A percentile compares a stretch with the other conserved stretches of the same genome.
Evolutionary conservation across 2,329 filamentous ascomycete genomes (phyloP).

Genomic region (Zymoseptoria brevis): DNA sequence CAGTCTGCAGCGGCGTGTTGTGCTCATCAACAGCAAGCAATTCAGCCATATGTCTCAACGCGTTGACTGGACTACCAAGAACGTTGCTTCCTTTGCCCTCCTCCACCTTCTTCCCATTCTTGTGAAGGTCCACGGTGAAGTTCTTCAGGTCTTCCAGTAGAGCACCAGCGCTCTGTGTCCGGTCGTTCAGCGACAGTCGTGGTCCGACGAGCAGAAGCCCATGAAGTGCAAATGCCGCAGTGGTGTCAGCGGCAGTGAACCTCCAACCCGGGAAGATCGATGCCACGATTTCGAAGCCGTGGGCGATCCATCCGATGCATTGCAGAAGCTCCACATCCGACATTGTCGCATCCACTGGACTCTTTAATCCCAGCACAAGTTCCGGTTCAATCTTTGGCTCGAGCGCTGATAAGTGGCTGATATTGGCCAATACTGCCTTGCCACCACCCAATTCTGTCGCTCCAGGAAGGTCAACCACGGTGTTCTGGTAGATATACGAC

Average conservation of each 20-base stretch:
- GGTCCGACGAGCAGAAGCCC: constrained; percentile 16
- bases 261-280: constrained; percentile 18
- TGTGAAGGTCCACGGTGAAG: constrained; percentile 12
- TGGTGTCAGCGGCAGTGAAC: constrained; percentile 17
- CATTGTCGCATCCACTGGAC: constrained; percentile 8
- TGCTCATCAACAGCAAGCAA: constrained; percentile 15
- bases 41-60: constrained; percentile 12
- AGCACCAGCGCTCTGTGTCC: constrained; percentile 1
- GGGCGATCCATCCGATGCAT: constrained; percentile 15
- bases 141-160: constrained; percentile 12
- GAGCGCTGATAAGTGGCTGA: constrained; percentile 14
- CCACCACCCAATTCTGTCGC: constrained; percentile 10
- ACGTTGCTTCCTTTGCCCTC: constrained; percentile 14
- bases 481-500: constrained; percentile 18
- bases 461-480: constrained; percentile 13
- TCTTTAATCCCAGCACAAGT: constrained; percentile 15
- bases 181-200: constrained; percentile 1
- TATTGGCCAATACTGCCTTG: constrained; percentile 13
- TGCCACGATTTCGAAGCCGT: constrained; percentile 17
- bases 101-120: constrained; percentile 12
- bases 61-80: constrained; percentile 16
- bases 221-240: constrained; percentile 17
- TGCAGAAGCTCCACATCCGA: constrained; percentile 14
- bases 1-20: constrained; percentile 13
- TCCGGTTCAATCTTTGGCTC: constrained; percentile 18